Base-by-base conservation (phyloP, 805 yeast species). In the Candida fluviatilis region DNA sequence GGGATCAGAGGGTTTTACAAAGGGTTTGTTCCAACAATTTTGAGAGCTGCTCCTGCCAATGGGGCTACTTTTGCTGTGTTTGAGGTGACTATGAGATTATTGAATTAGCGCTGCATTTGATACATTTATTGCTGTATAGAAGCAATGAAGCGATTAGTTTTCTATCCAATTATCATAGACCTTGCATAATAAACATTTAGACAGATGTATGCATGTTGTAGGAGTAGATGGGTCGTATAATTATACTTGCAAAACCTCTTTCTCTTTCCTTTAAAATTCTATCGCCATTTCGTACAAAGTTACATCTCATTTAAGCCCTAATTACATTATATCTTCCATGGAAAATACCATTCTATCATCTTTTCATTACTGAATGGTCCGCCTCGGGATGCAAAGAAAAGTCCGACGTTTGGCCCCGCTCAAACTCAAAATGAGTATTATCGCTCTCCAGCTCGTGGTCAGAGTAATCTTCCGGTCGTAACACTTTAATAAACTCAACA, bases 21-120 rank as follows among this genome's bases (percentile, higher is more conserved):
- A 63, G 99, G 99, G 1, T 90, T 95, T 57, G 62, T 79, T 14
- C 97, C 99, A 27, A 90, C 98, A 0, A 78, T 93, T 46, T 67
- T 93, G 47, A 83, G 99, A 65, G 98, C 99, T 35, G 95, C 96
- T 3, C 99, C 99, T 1, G 99, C 95, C 3, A 95, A 93, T 58
- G 99, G 96, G 30, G 95, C 95, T 21, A 95, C 99, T 0, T 93
- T 93, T 64, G 83, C 88, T 31, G 89, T 95, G 2, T 93, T 93
- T 58, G 99, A 93, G 62, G 63, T 84, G 36, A 85, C 96, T 4
- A 83, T 90, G 84, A 78, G 95, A 64, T 49, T 69, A 18, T 55
- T 77, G 32, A 67, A 58, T 41, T 72, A 46, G 45, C 13, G 15
- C 23, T n/a, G 13, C 16, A 39, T 13, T n/a, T n/a, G n/a, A n/a